A percentile compares a stretch with the other conserved stretches of the same genome.
Evolutionary conservation across 495 filamentous ascomycete species (phyloP).

Genomic region (Talaromyces ruber): DNA sequence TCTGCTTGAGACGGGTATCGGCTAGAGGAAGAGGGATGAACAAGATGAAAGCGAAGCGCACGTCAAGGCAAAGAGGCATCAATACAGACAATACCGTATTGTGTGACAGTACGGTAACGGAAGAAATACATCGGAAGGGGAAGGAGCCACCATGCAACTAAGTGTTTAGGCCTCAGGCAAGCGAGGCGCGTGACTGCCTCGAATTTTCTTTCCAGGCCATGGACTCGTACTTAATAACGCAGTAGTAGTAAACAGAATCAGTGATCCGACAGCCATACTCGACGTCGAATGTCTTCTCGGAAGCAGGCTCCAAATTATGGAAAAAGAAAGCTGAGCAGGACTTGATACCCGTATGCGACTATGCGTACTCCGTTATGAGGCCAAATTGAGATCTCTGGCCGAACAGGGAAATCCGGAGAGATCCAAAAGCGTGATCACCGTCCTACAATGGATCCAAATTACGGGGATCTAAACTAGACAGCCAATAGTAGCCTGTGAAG

Average conservation of each 20-base stretch:
- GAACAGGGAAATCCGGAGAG: not conserved
- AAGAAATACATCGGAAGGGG: not conserved
- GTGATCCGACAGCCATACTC: not conserved
- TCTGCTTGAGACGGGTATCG: not conserved
- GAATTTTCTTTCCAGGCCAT: not conserved
- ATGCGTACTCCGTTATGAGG: not conserved
- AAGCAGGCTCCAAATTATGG: not conserved
- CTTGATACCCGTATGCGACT: not conserved
- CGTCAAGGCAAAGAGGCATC: not conserved
- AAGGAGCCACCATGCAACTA: not conserved
- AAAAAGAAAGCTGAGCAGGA: not conserved
- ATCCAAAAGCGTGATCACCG: not conserved
- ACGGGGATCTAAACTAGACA: not conserved
- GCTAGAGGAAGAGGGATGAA: not conserved
- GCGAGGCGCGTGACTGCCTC: not conserved
- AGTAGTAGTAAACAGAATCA: not conserved
- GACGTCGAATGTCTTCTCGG: not conserved
- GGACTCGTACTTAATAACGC: not conserved
- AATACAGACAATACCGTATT: not conserved
- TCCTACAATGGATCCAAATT: not conserved
- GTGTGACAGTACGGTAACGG: not conserved
- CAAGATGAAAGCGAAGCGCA: not conserved
- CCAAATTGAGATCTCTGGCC: not conserved
- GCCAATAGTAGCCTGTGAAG: not conserved
- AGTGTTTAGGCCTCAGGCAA: conserved; percentile 2